Evolutionary conservation across 2,329 filamentous ascomycete species (phyloP), one percentile per base, ranked within the genome.

Genomic region (Bertia moriformis): DNA sequence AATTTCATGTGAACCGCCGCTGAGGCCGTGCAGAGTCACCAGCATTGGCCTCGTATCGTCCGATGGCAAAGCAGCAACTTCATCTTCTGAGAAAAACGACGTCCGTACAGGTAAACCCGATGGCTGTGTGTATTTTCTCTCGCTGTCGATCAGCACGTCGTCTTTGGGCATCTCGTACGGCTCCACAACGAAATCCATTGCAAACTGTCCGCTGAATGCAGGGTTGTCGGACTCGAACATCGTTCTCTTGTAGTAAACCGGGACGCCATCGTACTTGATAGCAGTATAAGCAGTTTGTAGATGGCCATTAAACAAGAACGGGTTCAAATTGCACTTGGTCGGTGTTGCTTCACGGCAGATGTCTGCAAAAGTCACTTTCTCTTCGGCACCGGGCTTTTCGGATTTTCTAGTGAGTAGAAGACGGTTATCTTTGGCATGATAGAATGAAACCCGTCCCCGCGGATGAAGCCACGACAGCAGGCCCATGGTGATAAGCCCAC

Each of bases 271-370:
- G 20, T 75, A 68, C 48, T 83, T 83, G 15, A 84, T 62, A 3
- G 75, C 74, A 2, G 89, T 94, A 76, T 81, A 95, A 55, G 80
- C 76, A 1, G 89, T 95, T 60, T 96, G 89, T 14, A 94, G 55
- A 54, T 95, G 85, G 30, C 91, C 89, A 51, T 95, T 96, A 72
- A 93, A 94, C 17, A 98, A 74, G 18, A 96, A 63, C 1, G 91
- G 91, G 58, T 95, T 96, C 19, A 96, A 70, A 37, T 77, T 69
- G 60, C 88, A 98, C 44, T 81, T 69, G 24, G 91, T 88, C 10
- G 84, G 87, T n/a, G 73, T 67, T 43, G 5, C 19, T 30, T 5
- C 37, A 40, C 20, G 24, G 32, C 4, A 39, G 18, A 39, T 30
- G 14, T 27, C 38, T 18, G 19, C 30, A 38, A n/a, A 30, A 40